phyloP scores from a whole-genome alignment of 495 filamentous ascomycete genomes.

The Daldinia caldariorum region DNA sequence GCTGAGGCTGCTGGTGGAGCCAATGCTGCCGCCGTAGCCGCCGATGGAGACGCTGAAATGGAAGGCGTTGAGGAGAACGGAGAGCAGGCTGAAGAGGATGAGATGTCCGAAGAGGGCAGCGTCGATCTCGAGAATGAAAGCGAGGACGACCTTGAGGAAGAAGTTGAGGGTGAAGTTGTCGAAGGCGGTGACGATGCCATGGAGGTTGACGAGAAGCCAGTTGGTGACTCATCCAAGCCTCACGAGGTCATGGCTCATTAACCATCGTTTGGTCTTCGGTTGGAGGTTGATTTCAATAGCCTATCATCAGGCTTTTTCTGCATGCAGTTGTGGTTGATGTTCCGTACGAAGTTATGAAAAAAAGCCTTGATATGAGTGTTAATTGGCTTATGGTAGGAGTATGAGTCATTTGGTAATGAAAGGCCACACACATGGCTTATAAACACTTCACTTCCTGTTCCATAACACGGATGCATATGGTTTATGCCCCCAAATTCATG shows the following conservation, averaged over 20 bases:
- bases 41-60: conserved; percentile 83
- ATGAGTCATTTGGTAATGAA: conserved; percentile 18
- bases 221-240: conserved; percentile 42
- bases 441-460: conserved; percentile 12
- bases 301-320: conserved; percentile 2
- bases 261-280: background rate
- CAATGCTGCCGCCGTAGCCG: conserved; percentile 56
- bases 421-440: conserved; percentile 6
- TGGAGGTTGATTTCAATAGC: background rate
- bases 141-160: conserved; percentile 82
- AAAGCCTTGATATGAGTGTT: conserved; percentile 28
- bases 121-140: conserved; percentile 97
- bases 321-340: conserved; percentile 13
- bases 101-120: conserved; percentile 86
- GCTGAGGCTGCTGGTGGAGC: conserved; percentile 53
- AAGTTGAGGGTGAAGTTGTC: conserved; percentile 77
- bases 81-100: conserved; percentile 69
- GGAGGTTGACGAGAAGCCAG: conserved; percentile 71
- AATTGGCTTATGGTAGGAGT: conserved; percentile 29
- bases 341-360: conserved; percentile 41
- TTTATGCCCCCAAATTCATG: background rate
- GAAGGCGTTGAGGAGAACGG: conserved; percentile 70
- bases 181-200: conserved; percentile 80
- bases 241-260: conserved; percentile 37
- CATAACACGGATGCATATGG: conserved; percentile 15